phyloP scores from a whole-genome alignment of 768 basidiomycete genomes.

The Suillus tomentosus region DNA sequence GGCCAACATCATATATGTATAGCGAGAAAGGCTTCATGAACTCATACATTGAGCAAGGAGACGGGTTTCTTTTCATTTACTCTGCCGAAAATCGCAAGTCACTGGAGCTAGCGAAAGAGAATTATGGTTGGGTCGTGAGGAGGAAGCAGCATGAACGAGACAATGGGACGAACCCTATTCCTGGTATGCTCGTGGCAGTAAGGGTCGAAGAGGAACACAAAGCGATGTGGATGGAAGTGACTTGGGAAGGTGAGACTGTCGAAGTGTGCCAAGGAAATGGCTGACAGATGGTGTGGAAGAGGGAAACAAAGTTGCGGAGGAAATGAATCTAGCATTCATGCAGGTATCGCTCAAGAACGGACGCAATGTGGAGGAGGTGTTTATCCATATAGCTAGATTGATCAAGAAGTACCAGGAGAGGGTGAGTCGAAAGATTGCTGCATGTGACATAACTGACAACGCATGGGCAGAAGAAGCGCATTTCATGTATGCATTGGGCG shows the following conservation, averaged over 20 bases:
- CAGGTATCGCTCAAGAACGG: constrained; percentile 9
- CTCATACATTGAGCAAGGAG: neutral
- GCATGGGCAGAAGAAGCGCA: constrained; percentile 1
- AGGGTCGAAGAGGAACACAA: neutral
- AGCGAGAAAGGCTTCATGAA: neutral
- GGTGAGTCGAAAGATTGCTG: neutral
- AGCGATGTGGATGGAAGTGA: constrained; percentile 5
- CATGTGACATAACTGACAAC: neutral
- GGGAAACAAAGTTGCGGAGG: constrained; percentile 1
- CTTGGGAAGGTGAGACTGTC: constrained; percentile 2
- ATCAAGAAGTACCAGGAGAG: constrained; percentile 7
- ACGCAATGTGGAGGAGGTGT: constrained; percentile 1
- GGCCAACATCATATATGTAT: neutral
- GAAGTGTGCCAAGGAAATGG: neutral
- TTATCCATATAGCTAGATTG: constrained; percentile 5
- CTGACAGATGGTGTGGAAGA: neutral
- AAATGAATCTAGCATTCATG: constrained; percentile 3
- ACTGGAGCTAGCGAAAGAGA: constrained; percentile 1
- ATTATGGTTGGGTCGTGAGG: constrained; percentile 5
- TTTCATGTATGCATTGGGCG: constrained; percentile 4
- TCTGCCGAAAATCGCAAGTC: constrained; percentile 8
- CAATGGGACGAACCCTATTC: constrained; percentile 6
- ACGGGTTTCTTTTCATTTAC: constrained; percentile 5
- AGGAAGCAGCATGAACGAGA: constrained; percentile 2
- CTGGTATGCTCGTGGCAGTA: constrained; percentile 4